Evolutionary conservation across 192 early-diverging fungal species (phyloP), one percentile per base, ranked within the genome.

Genomic region (Geranomyces variabilis): DNA sequence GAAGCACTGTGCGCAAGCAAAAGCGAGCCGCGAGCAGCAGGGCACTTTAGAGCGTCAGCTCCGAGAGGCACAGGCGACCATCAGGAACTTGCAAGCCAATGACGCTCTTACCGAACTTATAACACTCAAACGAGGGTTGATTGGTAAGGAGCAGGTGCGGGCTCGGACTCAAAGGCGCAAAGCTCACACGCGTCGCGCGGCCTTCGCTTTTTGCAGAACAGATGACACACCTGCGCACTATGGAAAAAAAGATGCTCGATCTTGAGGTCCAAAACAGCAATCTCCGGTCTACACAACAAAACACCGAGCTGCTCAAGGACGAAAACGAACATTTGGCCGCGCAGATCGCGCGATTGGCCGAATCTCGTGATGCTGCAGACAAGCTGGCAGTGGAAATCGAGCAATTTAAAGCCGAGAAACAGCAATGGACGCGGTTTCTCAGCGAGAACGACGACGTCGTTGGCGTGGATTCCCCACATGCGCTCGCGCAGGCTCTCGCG

Each of bases 221-320:
- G 61, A 62, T 80, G 44, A 74, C 79, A 13, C 86, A 88, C 61
- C 77, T 84, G 30, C 84, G 87, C 65, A 57, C 51, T 34, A 74
- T 92, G 36, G 86, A 90, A 67, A 75, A 83, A 55, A 81, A 87
- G 33, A 79, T 89, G 31, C 69, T 76, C 13, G 77, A 83, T 53
- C 80, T 90, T 48, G 81, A 85, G 26, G 70, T 79, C 30, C 77
- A 83, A 63, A 75, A 74, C 46, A 56, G 63, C 10, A 58, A 62
- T 21, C 56, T 71, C n/a, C 67, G 71, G 19, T 22, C 28, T 28
- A 28, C 51, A 28, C 72, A 75, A 34, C 69, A 81, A 72, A 74
- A 70, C 26, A 63, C 62, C 29, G 73, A 70, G 51, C 48, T 57
- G 53, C 45, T 79, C 7, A 62, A 77, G 24, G 84, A 85, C 31